Evolutionary conservation across 1,284 basidiomycete species (phyloP), one percentile per base, ranked within the genome.

Genomic region (Heimioporus retisporus): DNA sequence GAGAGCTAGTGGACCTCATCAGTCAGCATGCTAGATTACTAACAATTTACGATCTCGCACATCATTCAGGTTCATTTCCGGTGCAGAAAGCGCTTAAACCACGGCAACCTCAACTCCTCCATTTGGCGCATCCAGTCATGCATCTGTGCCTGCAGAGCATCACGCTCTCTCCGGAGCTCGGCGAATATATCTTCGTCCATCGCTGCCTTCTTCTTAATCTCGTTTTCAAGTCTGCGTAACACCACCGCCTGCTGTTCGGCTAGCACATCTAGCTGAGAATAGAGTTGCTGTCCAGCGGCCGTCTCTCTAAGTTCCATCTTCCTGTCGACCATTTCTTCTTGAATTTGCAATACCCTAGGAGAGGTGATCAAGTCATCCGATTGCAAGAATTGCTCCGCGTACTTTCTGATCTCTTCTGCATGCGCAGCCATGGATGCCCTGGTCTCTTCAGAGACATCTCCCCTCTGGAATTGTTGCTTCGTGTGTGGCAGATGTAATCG

Each of bases 121-220:
- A 73, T 67, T 35, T 72, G 68, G n/a, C 46, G 61, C 11, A 70
- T 21, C 43, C 7, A 58, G 19, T 62, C 43, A 10, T 72, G 67
- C 28, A 73, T 59, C 25, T 65, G 58, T 7, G 3, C 5, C 4
- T 53, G 69, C 60, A 71, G n/a, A 0, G 46, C 69, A 6, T 55
- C 35, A 35, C 67, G 68, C 31, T 72, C 72, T 40, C 3, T 11
- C 46, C 61, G 67, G 56, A 10, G 6, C 35, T 6, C 35, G 10
- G 35, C 35, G 1, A 35, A 35, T 35, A 6, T 35, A 35, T 35
- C 35, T 8, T 6, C 35, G 35, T 35, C 10, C 35, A 35, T 35
- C 10, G 67, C 16, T 6, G 2, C 28, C 57, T 53, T 61, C 58
- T 23, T 73, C 44, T 35, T 11, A 11, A 35, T 35, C 10, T 65